These are phyloP conservation scores for Backusella sp. DNA, from an alignment of 192 early-diverging fungal genomes.

Conservation along the genomic window DNA sequence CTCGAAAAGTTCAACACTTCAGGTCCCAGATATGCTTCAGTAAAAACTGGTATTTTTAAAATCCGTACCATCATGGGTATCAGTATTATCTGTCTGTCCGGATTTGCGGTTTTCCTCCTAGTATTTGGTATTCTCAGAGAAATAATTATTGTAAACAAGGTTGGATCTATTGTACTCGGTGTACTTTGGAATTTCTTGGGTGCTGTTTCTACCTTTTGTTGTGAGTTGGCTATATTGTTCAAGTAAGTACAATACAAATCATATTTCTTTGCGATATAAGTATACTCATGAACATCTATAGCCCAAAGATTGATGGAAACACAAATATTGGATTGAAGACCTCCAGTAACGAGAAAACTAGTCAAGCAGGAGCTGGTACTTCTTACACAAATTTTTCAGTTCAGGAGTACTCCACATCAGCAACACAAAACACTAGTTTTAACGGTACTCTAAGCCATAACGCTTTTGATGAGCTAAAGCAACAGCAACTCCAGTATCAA, in stretches of 20 bases:
- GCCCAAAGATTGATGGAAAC: slow-evolving; percentile 14
- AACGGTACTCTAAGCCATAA: slow-evolving; percentile 19
- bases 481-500: slow-evolving; percentile 18
- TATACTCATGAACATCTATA: not conserved
- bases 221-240: slow-evolving; percentile 27
- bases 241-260: slow-evolving; percentile 8
- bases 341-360: slow-evolving; percentile 9
- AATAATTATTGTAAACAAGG: slow-evolving; percentile 20
- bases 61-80: slow-evolving; percentile 24
- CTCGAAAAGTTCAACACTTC: slow-evolving; percentile 17
- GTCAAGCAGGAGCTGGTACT: not conserved
- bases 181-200: slow-evolving; percentile 33
- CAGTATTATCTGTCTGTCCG: slow-evolving; percentile 17
- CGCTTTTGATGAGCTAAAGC: slow-evolving; percentile 19
- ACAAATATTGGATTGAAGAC: slow-evolving; percentile 16
- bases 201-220: slow-evolving; percentile 18
- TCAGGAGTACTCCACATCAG: slow-evolving; percentile 2
- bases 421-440: not conserved
- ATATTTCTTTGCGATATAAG: not conserved
- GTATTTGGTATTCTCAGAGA: slow-evolving; percentile 32
- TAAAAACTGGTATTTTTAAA: slow-evolving; percentile 32
- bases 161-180: slow-evolving; percentile 20
- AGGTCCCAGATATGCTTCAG: slow-evolving; percentile 13
- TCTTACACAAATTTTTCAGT: not conserved
- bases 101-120: slow-evolving; percentile 32